Evolutionary conservation across 2,329 filamentous ascomycete genomes (phyloP).

Genomic region (Drechslerella dactyloides): DNA sequence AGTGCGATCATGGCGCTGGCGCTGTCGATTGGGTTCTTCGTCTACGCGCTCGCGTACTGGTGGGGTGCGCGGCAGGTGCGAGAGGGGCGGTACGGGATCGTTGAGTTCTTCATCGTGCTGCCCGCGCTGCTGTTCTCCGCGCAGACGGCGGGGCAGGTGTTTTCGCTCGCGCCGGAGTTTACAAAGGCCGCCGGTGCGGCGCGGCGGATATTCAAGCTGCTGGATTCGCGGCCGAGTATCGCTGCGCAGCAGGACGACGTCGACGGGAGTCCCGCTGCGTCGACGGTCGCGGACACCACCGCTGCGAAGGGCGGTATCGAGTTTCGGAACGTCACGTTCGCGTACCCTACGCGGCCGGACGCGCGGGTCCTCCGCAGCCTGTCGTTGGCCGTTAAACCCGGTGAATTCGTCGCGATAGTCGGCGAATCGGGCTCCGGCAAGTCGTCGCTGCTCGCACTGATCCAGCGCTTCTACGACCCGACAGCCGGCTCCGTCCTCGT

Average conservation of each 20-base stretch:
- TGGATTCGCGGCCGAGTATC: slow-evolving; percentile 55
- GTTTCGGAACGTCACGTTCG: slow-evolving; percentile 68
- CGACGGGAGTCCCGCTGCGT: slow-evolving; percentile 37
- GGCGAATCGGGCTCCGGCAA: slow-evolving; percentile 72
- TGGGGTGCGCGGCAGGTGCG: slow-evolving; percentile 77
- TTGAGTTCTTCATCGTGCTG: slow-evolving; percentile 76
- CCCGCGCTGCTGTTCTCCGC: slow-evolving; percentile 74
- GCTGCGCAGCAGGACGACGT: slow-evolving; percentile 16
- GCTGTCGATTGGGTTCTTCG: slow-evolving; percentile 68
- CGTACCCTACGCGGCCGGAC: slow-evolving; percentile 70
- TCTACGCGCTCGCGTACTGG: slow-evolving; percentile 80
- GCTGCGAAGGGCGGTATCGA: slow-evolving; percentile 59
- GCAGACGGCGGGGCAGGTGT: slow-evolving; percentile 75
- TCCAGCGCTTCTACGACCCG: slow-evolving; percentile 63
- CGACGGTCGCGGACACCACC: not conserved
- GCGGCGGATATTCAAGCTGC: slow-evolving; percentile 61
- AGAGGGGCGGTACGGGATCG: slow-evolving; percentile 69
- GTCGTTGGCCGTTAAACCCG: slow-evolving; percentile 65
- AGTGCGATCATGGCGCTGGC: slow-evolving; percentile 62
- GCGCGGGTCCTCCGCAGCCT: slow-evolving; percentile 66
- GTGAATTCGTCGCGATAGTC: slow-evolving; percentile 69
- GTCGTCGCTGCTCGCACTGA: slow-evolving; percentile 68
- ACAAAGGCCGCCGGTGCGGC: slow-evolving; percentile 70
- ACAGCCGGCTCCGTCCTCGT: slow-evolving; percentile 59
- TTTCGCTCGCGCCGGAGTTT: slow-evolving; percentile 76